Base-by-base conservation (phyloP, 2,329 filamentous ascomycete genomes). In the Fusarium irregulare region DNA sequence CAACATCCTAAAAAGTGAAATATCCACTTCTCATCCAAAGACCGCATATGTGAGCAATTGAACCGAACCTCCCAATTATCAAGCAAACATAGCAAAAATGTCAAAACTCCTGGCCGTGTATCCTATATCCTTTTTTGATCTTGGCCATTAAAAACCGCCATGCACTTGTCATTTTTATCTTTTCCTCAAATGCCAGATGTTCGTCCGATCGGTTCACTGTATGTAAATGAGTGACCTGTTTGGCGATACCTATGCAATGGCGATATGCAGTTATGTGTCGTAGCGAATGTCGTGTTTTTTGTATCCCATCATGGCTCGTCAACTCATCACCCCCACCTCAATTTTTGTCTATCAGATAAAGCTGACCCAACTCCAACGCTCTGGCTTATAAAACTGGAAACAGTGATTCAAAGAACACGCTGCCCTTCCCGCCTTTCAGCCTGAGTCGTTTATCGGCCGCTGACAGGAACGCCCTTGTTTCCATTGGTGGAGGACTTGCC, bases 401-500 rank as follows among this genome's bases (percentile, higher is more conserved):
- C 56, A 62, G 50, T 59, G 44, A 64, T 59, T 60, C 40, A 50
- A 57, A 37, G 56, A 61, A 55, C 54, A 65, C 47, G 46, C 60
- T 53, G 42, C 37, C 60, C 53, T 51, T 47, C 46, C 27, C 18
- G 41, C 46, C 28, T 65, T 65, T 41, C 23, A 50, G 56, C 49
- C 30, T 16, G 14, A 41, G 45, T 51, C 32, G 32, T 65, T 79
- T 69, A 80, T 67, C 75, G 78, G 30, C 78, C 77, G 44, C 72
- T 78, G 37, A 79, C 75, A 23, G 77, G 68, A 44, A 70, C 60
- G 27, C 76, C 75, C 60, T 80, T 79, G 56, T 75, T 64, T 16
- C 73, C 73, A 41, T 73, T 75, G 50, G 66, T 67, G 16, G 70
- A 64, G 16, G 68, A 57, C 62, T 79, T 81, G 58, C 73, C 75